Evolutionary conservation across 345 rosid genomes (phyloP).

Genomic region (Acer yangbiense): DNA sequence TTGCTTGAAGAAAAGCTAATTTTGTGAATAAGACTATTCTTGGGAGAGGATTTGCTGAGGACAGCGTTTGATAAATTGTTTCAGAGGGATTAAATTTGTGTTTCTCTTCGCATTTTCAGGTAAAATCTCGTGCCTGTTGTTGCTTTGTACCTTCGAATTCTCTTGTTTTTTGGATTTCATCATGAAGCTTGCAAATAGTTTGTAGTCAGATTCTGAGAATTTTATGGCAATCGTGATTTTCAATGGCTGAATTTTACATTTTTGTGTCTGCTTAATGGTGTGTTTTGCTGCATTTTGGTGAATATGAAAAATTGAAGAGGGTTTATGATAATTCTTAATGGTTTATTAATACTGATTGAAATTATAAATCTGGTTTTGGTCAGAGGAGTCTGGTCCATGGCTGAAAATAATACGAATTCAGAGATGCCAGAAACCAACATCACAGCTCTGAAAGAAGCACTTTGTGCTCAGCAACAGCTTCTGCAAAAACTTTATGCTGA

Average conservation of each 20-base stretch:
- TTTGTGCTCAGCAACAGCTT: constrained; percentile 73
- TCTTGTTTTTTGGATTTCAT: not conserved
- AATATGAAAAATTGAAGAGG: not conserved
- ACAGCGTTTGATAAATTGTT: not conserved
- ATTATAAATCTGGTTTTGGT: not conserved
- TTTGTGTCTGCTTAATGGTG: not conserved
- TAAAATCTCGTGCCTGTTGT: not conserved
- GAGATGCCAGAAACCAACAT: constrained; percentile 43
- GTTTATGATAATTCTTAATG: not conserved
- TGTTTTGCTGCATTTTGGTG: not conserved
- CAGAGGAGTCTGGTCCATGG: constrained; percentile 32
- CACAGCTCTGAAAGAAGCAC: constrained; percentile 51
- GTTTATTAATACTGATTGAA: constrained; percentile 5
- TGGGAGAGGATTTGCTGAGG: too few species aligned
- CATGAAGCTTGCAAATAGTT: not conserved
- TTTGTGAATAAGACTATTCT: not conserved
- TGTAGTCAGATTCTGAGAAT: not conserved
- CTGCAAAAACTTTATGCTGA: constrained; percentile 67
- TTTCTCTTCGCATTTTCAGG: not conserved
- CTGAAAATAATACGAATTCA: constrained; percentile 37
- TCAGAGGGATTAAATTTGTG: not conserved
- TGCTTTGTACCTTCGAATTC: not conserved
- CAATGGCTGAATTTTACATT: not conserved
- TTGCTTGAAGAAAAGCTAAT: not conserved
- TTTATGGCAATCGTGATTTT: not conserved